phyloP scores from a whole-genome alignment of 768 basidiomycete species.

The Rhizopogon rudus region DNA sequence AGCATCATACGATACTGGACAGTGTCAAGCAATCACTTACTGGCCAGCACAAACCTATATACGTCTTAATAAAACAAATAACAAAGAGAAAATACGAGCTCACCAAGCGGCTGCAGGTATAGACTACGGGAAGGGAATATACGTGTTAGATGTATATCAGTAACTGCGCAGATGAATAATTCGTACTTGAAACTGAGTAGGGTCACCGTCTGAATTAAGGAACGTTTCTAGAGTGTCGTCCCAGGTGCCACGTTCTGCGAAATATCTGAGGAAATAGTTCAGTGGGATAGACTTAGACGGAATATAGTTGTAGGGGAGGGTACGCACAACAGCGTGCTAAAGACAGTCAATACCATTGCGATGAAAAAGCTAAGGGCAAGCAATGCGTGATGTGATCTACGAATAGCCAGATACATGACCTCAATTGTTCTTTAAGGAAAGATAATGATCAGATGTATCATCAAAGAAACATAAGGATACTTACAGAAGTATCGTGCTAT shows the following conservation, averaged over 20 bases:
- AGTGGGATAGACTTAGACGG: not conserved
- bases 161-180: not conserved
- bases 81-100: conserved; percentile 23
- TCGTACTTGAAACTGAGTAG: conserved; percentile 68
- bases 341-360: conserved; percentile 79
- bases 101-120: conserved; percentile 80
- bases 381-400: conserved; percentile 81
- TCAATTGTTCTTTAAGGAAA: conserved; percentile 62
- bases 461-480: conserved; percentile 20
- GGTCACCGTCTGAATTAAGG: conserved; percentile 81
- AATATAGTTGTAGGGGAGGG: not conserved
- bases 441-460: not conserved
- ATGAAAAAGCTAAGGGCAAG: conserved; percentile 89
- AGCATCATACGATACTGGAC: not conserved
- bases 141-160: not conserved
- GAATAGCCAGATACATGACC: conserved; percentile 88
- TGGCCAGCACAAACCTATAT: conserved; percentile 67
- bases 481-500: conserved; percentile 75
- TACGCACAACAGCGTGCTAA: conserved; percentile 76
- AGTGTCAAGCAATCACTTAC: conserved; percentile 38
- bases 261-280: conserved; percentile 49
- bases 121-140: conserved; percentile 30
- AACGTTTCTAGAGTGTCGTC: conserved; percentile 76
- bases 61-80: not conserved
- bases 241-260: conserved; percentile 89